These are phyloP conservation scores for Echinochloa phyllopogon DNA, from an alignment of 176 grass and related monocot species.

Conservation along the genomic window DNA sequence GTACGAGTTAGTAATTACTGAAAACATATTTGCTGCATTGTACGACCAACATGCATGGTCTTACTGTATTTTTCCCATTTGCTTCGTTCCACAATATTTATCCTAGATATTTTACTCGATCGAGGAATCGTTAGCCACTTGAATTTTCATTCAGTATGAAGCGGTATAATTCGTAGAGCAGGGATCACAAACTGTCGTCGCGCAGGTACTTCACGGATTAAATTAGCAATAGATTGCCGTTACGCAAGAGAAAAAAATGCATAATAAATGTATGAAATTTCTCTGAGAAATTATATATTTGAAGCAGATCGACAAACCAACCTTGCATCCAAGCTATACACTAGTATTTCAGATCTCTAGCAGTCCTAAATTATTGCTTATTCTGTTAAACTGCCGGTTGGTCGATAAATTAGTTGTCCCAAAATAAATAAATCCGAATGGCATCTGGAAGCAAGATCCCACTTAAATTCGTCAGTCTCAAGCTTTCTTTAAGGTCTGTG, in stretches of 20 bases:
- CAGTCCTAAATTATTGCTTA: neutral
- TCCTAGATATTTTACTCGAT: too few relatives aligned
- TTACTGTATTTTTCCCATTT: too few relatives aligned
- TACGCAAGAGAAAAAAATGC: neutral
- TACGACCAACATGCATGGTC: too few relatives aligned
- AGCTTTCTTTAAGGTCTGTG: neutral
- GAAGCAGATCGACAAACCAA: neutral
- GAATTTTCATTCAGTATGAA: neutral
- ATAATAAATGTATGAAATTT: neutral
- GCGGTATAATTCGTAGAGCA: neutral
- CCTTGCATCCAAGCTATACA: neutral
- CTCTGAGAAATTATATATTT: neutral
- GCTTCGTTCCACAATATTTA: too few relatives aligned
- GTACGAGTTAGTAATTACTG: too few relatives aligned
- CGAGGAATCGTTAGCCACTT: too few relatives aligned
- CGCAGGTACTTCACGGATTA: neutral
- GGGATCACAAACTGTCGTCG: neutral
- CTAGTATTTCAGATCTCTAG: neutral
- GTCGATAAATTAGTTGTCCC: neutral
- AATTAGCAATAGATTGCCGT: neutral
- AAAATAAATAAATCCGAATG: constrained; percentile 2
- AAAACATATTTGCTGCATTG: too few relatives aligned
- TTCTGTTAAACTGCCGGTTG: neutral
- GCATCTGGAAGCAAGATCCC: neutral
- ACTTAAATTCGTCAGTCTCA: neutral